Evolutionary conservation across 305 asterid genomes (phyloP).

Genomic region (Stenogyne calaminthoides): DNA sequence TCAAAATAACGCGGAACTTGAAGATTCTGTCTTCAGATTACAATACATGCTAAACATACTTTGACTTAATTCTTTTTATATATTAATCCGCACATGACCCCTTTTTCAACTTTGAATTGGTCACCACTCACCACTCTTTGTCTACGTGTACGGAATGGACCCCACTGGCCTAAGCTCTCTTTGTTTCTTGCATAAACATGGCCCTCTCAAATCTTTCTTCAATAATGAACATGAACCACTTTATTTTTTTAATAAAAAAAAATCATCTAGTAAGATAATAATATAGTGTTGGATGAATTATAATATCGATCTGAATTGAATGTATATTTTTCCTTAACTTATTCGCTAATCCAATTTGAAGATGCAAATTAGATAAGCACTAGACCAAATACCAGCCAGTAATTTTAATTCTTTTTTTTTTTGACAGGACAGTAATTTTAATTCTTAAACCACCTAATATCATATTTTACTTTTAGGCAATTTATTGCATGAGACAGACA

Average conservation of each 20-base stretch:
- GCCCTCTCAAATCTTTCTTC: not conserved
- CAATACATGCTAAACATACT: not conserved
- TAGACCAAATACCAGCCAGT: too few relatives aligned
- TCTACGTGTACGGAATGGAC: not conserved
- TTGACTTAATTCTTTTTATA: constrained; percentile 26
- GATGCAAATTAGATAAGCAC: too few relatives aligned
- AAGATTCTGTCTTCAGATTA: constrained; percentile 26
- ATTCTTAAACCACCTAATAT: too few relatives aligned
- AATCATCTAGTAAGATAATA: too few relatives aligned
- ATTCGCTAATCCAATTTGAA: too few relatives aligned
- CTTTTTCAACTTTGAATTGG: constrained; percentile 39
- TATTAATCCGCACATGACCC: constrained; percentile 11
- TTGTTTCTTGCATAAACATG: not conserved
- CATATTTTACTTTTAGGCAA: too few relatives aligned
- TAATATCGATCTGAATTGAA: too few relatives aligned
- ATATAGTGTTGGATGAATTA: too few relatives aligned
- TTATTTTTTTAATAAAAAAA: too few relatives aligned
- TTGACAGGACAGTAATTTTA: too few relatives aligned
- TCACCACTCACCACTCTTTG: constrained; percentile 23
- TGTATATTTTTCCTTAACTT: too few relatives aligned
- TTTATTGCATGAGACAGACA: not conserved
- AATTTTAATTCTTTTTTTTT: too few relatives aligned
- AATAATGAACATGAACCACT: not conserved
- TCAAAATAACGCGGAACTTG: constrained; percentile 36
- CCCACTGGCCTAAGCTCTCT: not conserved